Base-by-base conservation (phyloP, 768 basidiomycete genomes). In the Mycena rebaudengoi region DNA sequence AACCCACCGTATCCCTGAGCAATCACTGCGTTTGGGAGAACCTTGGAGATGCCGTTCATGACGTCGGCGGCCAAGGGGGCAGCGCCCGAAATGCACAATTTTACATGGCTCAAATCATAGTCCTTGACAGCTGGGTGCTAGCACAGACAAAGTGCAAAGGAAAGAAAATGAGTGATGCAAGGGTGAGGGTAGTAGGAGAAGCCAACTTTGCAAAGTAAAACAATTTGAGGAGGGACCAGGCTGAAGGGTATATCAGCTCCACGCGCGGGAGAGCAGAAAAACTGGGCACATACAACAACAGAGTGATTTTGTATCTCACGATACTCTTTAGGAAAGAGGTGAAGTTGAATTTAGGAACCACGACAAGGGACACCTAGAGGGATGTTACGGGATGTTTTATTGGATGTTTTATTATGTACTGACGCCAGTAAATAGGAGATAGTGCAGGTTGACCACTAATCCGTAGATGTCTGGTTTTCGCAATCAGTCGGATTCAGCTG, bases 321-420 rank as follows among this genome's bases (percentile, higher is more conserved):
- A 91, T 83, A 60, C 85, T 88, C 62, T 82, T 73, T 59, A 92
- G 72, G 65, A 86, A 87, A 7, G 82, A 77, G 21, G 73, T 65
- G 62, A 90, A 88, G 68, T 76, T 86, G 71, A 91, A 92, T 64
- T 86, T 90, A 7, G 88, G 85, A 5, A 90, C 73, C n/a, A 90
- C 81, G 16, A 91, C 85, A 16, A 91, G 64, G 0, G 86, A 80
- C 20, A 83, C 72, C 85, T 88, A n/a, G n/a, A n/a, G n/a, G n/a
- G n/a, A n/a, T n/a, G n/a, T n/a, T n/a, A n/a, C n/a, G n/a, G n/a
- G n/a, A n/a, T n/a, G n/a, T n/a, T n/a, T n/a, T n/a, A n/a, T n/a
- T n/a, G n/a, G n/a, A n/a, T n/a, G n/a, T n/a, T n/a, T n/a, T n/a
- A n/a, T n/a, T n/a, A n/a, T n/a, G n/a, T n/a, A 43, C 81, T 64